Evolutionary conservation across 345 rosid species (phyloP).

Genomic region (Moricandia arvensis): DNA sequence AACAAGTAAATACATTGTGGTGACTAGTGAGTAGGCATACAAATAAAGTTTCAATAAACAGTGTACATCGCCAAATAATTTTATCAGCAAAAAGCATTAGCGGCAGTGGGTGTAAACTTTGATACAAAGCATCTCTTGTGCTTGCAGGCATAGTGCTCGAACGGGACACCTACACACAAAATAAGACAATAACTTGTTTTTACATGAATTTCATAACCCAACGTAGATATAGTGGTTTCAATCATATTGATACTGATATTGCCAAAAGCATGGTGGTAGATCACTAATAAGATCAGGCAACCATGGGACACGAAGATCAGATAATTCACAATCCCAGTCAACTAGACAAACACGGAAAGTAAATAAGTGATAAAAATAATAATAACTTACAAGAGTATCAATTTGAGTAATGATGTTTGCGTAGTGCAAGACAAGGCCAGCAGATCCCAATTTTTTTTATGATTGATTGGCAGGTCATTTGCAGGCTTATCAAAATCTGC

Average conservation of each 20-base stretch:
- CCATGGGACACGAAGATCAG: neutral
- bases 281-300: no score
- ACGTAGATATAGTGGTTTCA: neutral
- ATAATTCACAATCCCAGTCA: neutral
- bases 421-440: slow-evolving; percentile 95
- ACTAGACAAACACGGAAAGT: neutral
- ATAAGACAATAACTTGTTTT: neutral
- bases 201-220: neutral
- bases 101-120: no score
- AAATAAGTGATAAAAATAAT: neutral
- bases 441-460: slow-evolving; percentile 73
- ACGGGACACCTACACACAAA: slow-evolving; percentile 70
- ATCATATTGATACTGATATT: neutral
- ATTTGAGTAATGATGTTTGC: slow-evolving; percentile 91
- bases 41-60: no score
- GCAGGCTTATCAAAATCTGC: slow-evolving; percentile 63
- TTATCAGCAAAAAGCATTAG: no score
- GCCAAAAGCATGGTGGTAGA: neutral
- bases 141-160: slow-evolving; percentile 83
- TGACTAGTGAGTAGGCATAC: no score
- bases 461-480: slow-evolving; percentile 43
- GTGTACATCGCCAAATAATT: no score
- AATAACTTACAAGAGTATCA: slow-evolving; percentile 82
- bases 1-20: no score
- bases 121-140: no score